Evolutionary conservation across 306 rosid species (phyloP).

Genomic region (Quercus glauca): DNA sequence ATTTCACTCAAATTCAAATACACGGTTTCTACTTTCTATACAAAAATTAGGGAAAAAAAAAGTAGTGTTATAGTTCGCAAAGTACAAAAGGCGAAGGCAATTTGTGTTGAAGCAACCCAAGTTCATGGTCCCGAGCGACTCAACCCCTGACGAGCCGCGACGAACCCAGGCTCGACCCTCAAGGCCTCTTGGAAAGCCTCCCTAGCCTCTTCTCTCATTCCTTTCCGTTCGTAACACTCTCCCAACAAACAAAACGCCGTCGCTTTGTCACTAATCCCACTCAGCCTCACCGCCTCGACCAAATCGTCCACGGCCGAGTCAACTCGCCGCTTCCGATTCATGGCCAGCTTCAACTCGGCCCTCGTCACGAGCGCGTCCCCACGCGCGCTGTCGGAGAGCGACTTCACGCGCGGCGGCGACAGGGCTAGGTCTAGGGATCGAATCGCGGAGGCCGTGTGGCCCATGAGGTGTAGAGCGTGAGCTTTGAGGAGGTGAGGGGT

Average conservation of each 20-base stretch:
- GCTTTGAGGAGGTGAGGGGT: constrained; percentile 55
- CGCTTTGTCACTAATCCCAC: constrained; percentile 8
- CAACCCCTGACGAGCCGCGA: constrained; percentile 38
- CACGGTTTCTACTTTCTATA: neutral
- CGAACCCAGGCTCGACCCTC: constrained; percentile 34
- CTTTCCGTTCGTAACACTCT: constrained; percentile 65
- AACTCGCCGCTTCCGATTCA: constrained; percentile 49
- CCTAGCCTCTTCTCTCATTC: constrained; percentile 39
- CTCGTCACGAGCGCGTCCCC: constrained; percentile 44
- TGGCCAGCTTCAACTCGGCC: constrained; percentile 52
- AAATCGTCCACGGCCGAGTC: constrained; percentile 70
- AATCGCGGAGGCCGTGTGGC: constrained; percentile 42
- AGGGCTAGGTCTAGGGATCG: constrained; percentile 44
- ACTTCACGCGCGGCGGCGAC: constrained; percentile 43
- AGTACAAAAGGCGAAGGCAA: neutral
- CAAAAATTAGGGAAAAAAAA: neutral
- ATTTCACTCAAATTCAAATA: neutral
- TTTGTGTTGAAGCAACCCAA: neutral
- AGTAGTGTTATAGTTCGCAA: neutral
- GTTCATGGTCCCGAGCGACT: constrained; percentile 22
- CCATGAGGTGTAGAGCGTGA: constrained; percentile 38
- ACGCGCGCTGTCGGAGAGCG: constrained; percentile 35
- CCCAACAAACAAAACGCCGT: constrained; percentile 53
- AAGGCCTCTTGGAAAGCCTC: constrained; percentile 41
- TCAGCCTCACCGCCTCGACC: constrained; percentile 33